A percentile compares a stretch with the other conserved stretches of the same genome.
These are phyloP conservation scores for Diaporthe caulivora DNA, from an alignment of 2,329 filamentous ascomycete genomes.

Conservation along the genomic window DNA sequence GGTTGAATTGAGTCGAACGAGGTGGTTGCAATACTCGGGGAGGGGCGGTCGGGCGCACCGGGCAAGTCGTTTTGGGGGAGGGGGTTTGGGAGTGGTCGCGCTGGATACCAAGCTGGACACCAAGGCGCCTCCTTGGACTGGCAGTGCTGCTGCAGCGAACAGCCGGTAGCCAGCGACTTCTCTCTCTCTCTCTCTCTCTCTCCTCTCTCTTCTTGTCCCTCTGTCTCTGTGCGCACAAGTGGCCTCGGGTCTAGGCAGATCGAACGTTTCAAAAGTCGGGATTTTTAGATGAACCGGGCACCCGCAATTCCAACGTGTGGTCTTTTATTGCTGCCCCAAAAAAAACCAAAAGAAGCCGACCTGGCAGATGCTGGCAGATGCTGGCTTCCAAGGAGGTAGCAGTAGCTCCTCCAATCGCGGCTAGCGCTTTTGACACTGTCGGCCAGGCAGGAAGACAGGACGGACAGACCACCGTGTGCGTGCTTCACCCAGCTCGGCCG, in stretches of 20 bases:
- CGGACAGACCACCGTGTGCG: too few species aligned
- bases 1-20: slow-evolving; percentile 16
- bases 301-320: neutral
- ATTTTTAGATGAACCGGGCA: slow-evolving; percentile 29
- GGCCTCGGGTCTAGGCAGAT: slow-evolving; percentile 16
- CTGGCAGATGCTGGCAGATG: neutral
- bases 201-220: too few species aligned
- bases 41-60: slow-evolving; percentile 22
- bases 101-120: slow-evolving; percentile 11
- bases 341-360: too few species aligned
- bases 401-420: slow-evolving; percentile 20
- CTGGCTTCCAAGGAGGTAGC: neutral
- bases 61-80: neutral
- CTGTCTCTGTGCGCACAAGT: neutral
- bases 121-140: neutral
- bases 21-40: slow-evolving; percentile 11
- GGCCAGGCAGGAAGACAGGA: neutral
- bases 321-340: too few species aligned
- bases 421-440: slow-evolving; percentile 11
- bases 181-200: too few species aligned
- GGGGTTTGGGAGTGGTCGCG: neutral
- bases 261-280: slow-evolving; percentile 28
- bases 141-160: slow-evolving; percentile 4
- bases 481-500: neutral
- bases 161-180: neutral